Conservation (phyloP, 129 eudicot species). For the Escallonia herrerae region DNA sequence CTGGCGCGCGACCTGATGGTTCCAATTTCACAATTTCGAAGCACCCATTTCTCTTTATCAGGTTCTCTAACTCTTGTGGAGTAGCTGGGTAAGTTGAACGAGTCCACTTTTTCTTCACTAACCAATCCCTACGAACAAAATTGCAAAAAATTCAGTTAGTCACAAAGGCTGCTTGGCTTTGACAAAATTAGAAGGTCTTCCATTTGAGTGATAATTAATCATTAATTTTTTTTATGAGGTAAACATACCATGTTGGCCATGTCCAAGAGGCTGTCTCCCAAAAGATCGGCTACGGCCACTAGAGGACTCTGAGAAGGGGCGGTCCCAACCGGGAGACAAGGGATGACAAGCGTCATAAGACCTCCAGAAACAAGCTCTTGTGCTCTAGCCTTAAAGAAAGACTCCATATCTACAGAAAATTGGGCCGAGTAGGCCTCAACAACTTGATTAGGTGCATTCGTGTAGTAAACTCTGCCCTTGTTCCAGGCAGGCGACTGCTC, state of each 20-base stretch:
- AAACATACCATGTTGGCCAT: constrained; percentile 24
- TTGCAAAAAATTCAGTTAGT: background rate
- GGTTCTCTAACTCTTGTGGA: constrained; percentile 15
- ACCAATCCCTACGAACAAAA: constrained; percentile 10
- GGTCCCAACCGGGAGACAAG: background rate
- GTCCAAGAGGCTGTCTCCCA: background rate
- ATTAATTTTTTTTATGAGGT: background rate
- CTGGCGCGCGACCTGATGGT: background rate
- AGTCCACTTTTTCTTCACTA: constrained; percentile 18
- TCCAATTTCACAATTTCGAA: constrained; percentile 25
- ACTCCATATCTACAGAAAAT: background rate
- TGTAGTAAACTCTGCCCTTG: background rate
- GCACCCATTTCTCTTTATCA: constrained; percentile 8
- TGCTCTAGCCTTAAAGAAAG: background rate
- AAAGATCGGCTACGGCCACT: background rate
- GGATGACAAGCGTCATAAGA: background rate
- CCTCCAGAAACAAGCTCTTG: background rate
- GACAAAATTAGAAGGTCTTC: background rate
- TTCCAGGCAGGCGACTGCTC: background rate
- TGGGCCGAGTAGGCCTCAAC: background rate
- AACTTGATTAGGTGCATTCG: background rate
- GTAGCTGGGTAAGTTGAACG: constrained; percentile 22
- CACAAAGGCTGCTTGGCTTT: background rate
- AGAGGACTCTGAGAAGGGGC: background rate
- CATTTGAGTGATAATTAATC: constrained; percentile 1